phyloP scores from a whole-genome alignment of 305 asterid species.

The Fraxinus albicans region DNA sequence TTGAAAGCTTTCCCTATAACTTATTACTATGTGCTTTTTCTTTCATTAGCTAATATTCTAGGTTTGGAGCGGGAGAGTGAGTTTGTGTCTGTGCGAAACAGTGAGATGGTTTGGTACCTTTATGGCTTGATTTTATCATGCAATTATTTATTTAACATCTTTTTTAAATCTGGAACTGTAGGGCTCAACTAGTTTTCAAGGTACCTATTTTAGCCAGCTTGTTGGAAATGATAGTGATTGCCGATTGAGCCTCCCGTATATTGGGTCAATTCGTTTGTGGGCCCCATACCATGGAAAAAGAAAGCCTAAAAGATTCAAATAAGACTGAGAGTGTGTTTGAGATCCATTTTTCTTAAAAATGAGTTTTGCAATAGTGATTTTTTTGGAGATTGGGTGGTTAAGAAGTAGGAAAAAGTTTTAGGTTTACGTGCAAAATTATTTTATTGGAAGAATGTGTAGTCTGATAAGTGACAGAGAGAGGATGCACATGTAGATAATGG shows the following conservation, averaged over 20 bases:
- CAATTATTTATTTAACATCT: not conserved
- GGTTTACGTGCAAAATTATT: not conserved
- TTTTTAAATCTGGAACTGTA: not conserved
- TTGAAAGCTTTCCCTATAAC: not conserved
- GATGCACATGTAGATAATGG: not conserved
- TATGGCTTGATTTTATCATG: not conserved
- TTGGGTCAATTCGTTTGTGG: not conserved
- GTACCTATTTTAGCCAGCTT: not conserved
- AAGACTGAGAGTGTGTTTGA: not conserved
- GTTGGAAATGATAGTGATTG: not conserved
- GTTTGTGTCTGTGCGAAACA: not conserved
- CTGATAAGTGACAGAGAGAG: not conserved
- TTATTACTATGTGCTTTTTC: not conserved
- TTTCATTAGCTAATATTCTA: not conserved
- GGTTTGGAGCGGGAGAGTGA: not conserved
- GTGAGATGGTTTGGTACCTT: not conserved
- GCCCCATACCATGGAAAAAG: not conserved
- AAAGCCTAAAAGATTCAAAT: not conserved
- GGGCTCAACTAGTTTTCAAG: not conserved
- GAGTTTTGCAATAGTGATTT: not conserved
- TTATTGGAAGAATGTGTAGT: not conserved
- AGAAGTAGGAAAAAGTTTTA: not conserved
- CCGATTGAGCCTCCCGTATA: not conserved
- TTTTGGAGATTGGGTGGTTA: not conserved
- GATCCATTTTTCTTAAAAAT: not conserved